Evolutionary conservation across 768 basidiomycete genomes (phyloP).

Genomic region (Candolleomyces aberdarensis): DNA sequence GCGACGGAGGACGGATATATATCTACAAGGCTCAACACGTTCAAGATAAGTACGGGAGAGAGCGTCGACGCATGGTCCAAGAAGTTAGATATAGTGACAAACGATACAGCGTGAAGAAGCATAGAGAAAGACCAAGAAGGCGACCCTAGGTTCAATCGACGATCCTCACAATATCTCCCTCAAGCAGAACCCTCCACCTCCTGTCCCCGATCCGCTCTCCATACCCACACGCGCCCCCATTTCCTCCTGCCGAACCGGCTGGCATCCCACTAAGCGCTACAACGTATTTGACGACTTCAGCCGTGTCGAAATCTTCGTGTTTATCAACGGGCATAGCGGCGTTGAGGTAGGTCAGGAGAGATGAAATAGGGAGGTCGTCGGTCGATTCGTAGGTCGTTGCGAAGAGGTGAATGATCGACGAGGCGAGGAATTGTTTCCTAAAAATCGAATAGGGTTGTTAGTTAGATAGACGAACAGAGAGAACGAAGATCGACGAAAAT

Average conservation of each 20-base stretch:
- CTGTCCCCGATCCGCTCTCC: neutral
- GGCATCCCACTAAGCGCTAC: slow-evolving; percentile 24
- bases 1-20: too few species aligned
- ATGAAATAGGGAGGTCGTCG: slow-evolving; percentile 69
- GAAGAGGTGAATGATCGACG: slow-evolving; percentile 64
- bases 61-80: too few species aligned
- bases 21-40: too few species aligned
- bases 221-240: too few species aligned
- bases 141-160: neutral
- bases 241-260: too few species aligned
- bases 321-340: slow-evolving; percentile 75
- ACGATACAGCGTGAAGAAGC: too few species aligned
- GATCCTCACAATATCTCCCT: neutral
- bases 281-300: slow-evolving; percentile 58
- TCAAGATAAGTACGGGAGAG: too few species aligned
- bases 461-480: slow-evolving; percentile 1
- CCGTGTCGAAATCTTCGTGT: slow-evolving; percentile 79
- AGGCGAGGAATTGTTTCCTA: slow-evolving; percentile 58
- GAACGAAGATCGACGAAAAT: slow-evolving; percentile 6
- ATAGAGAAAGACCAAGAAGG: too few species aligned
- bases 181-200: neutral
- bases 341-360: slow-evolving; percentile 69
- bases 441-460: slow-evolving; percentile 2
- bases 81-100: too few species aligned
- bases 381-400: slow-evolving; percentile 59